A percentile compares a stretch with the other conserved stretches of the same genome.
Conservation (phyloP, 768 basidiomycete species). For the Leucosporidium yakuticum region DNA sequence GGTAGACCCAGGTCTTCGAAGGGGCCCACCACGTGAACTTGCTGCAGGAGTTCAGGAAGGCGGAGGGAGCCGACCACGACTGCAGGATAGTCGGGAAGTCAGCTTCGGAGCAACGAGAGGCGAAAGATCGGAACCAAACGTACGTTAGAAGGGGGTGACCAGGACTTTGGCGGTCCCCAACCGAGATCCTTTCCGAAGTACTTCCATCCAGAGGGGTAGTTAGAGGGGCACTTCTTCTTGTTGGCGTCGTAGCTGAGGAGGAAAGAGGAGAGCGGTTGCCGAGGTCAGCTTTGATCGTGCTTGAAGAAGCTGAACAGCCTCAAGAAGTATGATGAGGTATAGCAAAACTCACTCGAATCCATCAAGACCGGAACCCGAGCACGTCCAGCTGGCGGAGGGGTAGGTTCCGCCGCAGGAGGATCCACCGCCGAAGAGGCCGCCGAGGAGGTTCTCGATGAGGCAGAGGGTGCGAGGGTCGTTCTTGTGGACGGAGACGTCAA, state of each 20-base stretch:
- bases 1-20: neutral
- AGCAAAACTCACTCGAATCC: neutral
- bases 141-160: no score
- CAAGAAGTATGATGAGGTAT: no score
- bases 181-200: neutral
- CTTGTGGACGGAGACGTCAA: neutral
- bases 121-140: no score
- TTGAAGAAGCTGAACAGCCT: no score
- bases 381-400: neutral
- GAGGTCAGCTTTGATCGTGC: no score
- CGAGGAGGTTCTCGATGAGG: conserved; percentile 1
- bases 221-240: neutral
- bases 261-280: no score
- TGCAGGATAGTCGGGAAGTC: neutral
- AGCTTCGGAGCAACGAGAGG: neutral
- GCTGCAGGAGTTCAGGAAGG: neutral
- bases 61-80: neutral
- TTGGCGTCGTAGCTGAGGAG: neutral
- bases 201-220: neutral
- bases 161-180: neutral
- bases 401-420: neutral
- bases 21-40: neutral
- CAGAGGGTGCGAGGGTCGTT: neutral
- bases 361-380: neutral
- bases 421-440: neutral